Conservation (phyloP, 2,329 filamentous ascomycete species). For the Septoria linicola region DNA sequence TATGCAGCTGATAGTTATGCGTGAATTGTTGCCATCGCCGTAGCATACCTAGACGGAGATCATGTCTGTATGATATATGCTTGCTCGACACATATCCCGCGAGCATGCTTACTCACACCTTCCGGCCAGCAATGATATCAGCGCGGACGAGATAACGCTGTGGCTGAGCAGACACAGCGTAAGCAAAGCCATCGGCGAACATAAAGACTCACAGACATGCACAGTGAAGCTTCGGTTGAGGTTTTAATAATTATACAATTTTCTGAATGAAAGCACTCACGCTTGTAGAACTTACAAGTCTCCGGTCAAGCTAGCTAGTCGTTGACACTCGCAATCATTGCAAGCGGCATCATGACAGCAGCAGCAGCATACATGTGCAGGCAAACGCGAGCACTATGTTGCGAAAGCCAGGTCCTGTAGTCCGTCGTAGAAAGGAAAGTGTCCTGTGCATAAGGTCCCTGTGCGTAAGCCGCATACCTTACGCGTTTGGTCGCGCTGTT, state of each 20-base stretch:
- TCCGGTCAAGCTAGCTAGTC: background rate
- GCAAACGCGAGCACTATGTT: background rate
- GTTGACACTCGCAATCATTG: background rate
- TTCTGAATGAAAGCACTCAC: constrained; percentile 12
- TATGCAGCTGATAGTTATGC: too few species aligned
- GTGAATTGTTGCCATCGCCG: too few species aligned
- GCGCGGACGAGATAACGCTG: too few species aligned
- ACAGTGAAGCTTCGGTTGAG: background rate
- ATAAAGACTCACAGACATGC: background rate
- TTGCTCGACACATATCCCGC: too few species aligned
- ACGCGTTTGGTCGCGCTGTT: constrained; percentile 7
- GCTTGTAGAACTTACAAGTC: background rate
- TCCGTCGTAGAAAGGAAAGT: too few species aligned
- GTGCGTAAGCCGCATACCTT: constrained; percentile 8
- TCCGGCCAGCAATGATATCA: too few species aligned
- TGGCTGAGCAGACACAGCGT: too few species aligned
- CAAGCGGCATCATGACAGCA: background rate
- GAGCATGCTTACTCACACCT: too few species aligned
- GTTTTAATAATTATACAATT: background rate
- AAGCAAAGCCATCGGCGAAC: too few species aligned
- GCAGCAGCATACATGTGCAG: background rate
- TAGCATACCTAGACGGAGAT: too few species aligned
- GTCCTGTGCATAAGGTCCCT: background rate
- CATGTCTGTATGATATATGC: too few species aligned
- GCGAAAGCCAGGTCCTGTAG: too few species aligned